phyloP scores from a whole-genome alignment of 176 grass and related monocot species.

The Miscanthus lutarioriparius region DNA sequence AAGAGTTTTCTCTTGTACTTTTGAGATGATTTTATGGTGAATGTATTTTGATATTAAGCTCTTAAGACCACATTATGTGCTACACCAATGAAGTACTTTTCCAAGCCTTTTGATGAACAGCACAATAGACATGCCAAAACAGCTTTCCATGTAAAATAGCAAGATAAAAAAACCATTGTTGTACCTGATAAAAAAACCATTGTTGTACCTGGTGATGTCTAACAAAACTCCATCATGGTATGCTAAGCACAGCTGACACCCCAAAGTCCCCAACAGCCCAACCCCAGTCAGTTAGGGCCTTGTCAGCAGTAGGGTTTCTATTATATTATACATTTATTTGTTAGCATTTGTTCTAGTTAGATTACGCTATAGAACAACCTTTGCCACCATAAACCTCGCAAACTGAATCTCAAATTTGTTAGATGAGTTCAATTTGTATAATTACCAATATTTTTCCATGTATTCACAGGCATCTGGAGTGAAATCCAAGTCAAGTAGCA shows the following conservation, averaged over 20 bases:
- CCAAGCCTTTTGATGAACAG: background rate
- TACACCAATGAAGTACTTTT: background rate
- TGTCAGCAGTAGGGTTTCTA: background rate
- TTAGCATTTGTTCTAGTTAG: background rate
- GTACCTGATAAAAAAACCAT: background rate
- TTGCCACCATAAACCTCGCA: background rate
- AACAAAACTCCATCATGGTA: background rate
- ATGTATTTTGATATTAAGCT: background rate
- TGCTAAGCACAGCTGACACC: background rate
- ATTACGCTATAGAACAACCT: background rate
- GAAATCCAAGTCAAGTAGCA: conserved; percentile 77
- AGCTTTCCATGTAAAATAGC: background rate
- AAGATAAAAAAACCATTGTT: background rate
- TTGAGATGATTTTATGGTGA: background rate
- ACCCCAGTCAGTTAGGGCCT: background rate
- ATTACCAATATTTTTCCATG: conserved; percentile 93
- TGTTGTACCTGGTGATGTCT: background rate
- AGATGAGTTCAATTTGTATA: conserved; percentile 9
- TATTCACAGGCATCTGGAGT: conserved; percentile 57
- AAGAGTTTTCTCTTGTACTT: background rate
- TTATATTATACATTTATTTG: background rate
- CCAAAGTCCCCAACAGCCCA: background rate
- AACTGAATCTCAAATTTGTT: background rate
- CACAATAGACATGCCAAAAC: background rate
- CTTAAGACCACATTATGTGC: background rate